These are phyloP conservation scores for Solanum commersonii DNA, from an alignment of 257 asterid genomes.

Conservation along the genomic window DNA sequence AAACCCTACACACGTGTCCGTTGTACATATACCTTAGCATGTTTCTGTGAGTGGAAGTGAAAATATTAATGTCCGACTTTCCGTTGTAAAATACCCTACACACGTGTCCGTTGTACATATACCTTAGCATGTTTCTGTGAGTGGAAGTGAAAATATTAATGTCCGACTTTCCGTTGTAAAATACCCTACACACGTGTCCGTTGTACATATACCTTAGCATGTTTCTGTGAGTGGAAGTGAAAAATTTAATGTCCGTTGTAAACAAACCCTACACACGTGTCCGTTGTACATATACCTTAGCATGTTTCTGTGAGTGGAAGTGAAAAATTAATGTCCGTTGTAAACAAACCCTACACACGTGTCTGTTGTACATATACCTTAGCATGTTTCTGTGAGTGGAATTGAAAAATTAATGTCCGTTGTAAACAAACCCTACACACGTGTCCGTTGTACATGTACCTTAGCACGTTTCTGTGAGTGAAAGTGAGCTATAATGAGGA, in stretches of 20 bases:
- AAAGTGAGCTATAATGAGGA: neutral
- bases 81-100: neutral
- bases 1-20: too few relatives aligned
- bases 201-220: neutral
- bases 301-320: neutral
- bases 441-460: neutral
- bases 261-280: neutral
- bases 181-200: neutral
- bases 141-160: neutral
- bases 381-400: neutral
- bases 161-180: too few relatives aligned
- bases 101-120: neutral
- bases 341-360: neutral
- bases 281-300: neutral
- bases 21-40: too few relatives aligned
- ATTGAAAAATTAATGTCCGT: neutral
- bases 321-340: neutral
- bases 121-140: neutral
- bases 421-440: neutral
- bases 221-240: neutral
- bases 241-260: neutral
- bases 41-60: too few relatives aligned
- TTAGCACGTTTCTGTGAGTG: neutral
- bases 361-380: neutral
- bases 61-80: neutral